phyloP scores from a whole-genome alignment of 139 green algal species.

The Volvox africanus region DNA sequence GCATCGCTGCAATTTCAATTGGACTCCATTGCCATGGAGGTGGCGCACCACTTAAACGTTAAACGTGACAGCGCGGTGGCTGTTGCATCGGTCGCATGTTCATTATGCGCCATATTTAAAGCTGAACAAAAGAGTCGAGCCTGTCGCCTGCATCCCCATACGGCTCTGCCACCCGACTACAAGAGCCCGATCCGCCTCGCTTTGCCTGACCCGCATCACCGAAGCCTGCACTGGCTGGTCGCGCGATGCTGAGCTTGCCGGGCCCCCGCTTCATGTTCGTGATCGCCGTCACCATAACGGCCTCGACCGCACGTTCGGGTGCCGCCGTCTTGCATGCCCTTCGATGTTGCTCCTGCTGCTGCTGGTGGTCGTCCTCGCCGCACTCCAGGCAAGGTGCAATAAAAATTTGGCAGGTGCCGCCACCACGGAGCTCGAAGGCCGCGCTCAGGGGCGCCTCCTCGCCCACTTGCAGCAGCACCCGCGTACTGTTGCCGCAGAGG shows the following conservation, averaged over 20 bases:
- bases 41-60: too few species aligned
- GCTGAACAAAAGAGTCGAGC: too few species aligned
- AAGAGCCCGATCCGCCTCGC: too few species aligned
- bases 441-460: background rate
- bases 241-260: background rate
- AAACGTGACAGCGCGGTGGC: too few species aligned
- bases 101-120: too few species aligned
- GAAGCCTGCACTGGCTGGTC: background rate
- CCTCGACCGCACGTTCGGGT: too few species aligned
- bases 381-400: background rate
- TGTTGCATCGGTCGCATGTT: too few species aligned
- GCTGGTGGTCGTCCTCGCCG: background rate
- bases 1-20: too few species aligned
- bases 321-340: background rate
- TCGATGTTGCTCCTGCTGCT: background rate
- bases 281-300: background rate
- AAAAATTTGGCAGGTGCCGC: conserved; percentile 13
- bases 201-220: too few species aligned
- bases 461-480: conserved; percentile 24
- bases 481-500: background rate
- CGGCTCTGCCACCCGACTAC: too few species aligned
- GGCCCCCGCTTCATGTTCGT: background rate
- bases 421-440: background rate
- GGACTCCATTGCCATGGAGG: too few species aligned
- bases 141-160: too few species aligned